These are phyloP conservation scores for Dioscorea dumetorum DNA, from an alignment of 106 monocot species.

Conservation along the genomic window DNA sequence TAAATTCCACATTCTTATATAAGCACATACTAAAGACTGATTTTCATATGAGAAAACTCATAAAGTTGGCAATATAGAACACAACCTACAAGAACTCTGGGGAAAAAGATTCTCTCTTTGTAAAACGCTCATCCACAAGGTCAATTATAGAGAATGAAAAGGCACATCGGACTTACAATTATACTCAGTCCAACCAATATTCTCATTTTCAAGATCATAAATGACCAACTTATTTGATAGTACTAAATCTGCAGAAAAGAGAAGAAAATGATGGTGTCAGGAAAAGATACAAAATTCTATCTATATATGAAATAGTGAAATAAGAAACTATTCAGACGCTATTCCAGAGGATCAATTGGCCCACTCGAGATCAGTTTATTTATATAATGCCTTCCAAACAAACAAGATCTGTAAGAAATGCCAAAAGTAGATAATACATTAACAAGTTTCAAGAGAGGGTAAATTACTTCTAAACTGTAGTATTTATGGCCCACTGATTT, in stretches of 20 bases:
- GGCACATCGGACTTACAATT: slow-evolving; percentile 43
- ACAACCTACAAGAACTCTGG: not conserved
- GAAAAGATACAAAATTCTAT: no score
- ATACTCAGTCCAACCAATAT: slow-evolving; percentile 72
- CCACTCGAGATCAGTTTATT: not conserved
- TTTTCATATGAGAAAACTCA: not conserved
- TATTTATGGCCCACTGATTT: no score
- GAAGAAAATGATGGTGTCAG: not conserved
- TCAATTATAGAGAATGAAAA: not conserved
- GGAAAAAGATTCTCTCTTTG: not conserved
- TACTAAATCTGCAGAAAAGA: slow-evolving; percentile 54
- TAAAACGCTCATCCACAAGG: not conserved
- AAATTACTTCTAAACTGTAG: not conserved
- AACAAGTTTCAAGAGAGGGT: not conserved
- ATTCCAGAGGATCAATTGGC: not conserved
- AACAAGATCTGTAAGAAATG: not conserved
- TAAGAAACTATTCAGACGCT: not conserved
- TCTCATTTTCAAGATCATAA: slow-evolving; percentile 72
- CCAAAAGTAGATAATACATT: not conserved
- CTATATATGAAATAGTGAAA: no score
- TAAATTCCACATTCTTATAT: not conserved
- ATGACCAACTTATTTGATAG: slow-evolving; percentile 68
- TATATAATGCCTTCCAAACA: not conserved
- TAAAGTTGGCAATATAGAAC: not conserved
- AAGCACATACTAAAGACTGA: not conserved